phyloP scores from a whole-genome alignment of 1,139 yeast genomes.

The Chernovozyma aurita region DNA sequence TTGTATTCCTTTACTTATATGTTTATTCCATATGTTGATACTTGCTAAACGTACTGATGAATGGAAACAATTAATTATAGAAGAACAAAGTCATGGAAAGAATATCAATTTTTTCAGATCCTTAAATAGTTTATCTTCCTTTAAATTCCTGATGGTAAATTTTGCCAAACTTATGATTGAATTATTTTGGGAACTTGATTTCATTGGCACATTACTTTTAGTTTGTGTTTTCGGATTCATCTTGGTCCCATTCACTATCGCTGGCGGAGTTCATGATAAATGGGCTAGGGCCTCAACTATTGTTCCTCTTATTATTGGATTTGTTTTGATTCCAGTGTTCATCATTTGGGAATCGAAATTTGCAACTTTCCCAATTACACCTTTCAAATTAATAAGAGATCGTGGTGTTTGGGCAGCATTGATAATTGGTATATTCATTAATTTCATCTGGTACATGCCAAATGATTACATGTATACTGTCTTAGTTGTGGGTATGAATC shows the following conservation, averaged over 20 bases:
- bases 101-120: slow-evolving; percentile 1
- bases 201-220: slow-evolving; percentile 48
- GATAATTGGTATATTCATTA: slow-evolving; percentile 47
- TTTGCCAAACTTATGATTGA: slow-evolving; percentile 10
- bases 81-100: slow-evolving; percentile 22
- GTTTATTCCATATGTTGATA: slow-evolving; percentile 52
- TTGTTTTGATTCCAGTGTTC: slow-evolving; percentile 50
- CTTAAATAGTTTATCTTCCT: neutral
- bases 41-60: slow-evolving; percentile 51
- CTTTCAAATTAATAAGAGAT: slow-evolving; percentile 52
- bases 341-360: slow-evolving; percentile 49
- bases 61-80: slow-evolving; percentile 24
- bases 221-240: slow-evolving; percentile 52
- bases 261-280: slow-evolving; percentile 49
- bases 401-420: slow-evolving; percentile 58
- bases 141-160: neutral
- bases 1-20: slow-evolving; percentile 51
- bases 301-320: slow-evolving; percentile 64
- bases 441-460: slow-evolving; percentile 64
- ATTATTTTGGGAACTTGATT: slow-evolving; percentile 49
- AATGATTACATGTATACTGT: slow-evolving; percentile 65
- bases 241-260: slow-evolving; percentile 48
- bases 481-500: slow-evolving; percentile 57
- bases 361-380: slow-evolving; percentile 56
- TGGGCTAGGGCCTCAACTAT: slow-evolving; percentile 54